phyloP scores from a whole-genome alignment of 192 early-diverging fungal genomes.

The Coemansia sp. region DNA sequence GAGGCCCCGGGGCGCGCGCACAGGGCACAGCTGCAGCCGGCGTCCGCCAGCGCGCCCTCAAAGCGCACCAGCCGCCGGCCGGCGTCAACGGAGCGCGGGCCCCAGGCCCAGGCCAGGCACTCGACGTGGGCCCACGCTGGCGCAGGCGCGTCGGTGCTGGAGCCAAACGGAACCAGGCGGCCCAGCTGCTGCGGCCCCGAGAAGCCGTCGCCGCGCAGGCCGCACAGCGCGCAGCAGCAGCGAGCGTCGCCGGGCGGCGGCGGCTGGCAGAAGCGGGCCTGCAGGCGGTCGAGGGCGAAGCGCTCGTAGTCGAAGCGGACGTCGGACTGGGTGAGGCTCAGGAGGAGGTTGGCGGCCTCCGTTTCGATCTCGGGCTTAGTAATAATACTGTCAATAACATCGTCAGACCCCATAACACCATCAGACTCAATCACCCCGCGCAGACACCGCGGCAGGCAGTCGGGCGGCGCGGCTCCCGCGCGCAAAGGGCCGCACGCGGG shows the following conservation, averaged over 20 bases:
- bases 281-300: constrained; percentile 26
- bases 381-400: no score
- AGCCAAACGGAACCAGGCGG: constrained; percentile 29
- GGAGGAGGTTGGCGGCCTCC: constrained; percentile 44
- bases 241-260: constrained; percentile 22
- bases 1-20: constrained; percentile 36
- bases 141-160: neutral
- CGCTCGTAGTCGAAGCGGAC: constrained; percentile 44
- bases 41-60: constrained; percentile 29
- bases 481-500: constrained; percentile 41
- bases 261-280: constrained; percentile 26
- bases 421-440: no score
- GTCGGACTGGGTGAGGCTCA: constrained; percentile 49
- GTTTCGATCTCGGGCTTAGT: constrained; percentile 10
- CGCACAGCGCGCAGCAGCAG: constrained; percentile 29
- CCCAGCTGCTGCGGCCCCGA: constrained; percentile 16
- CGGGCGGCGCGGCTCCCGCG: neutral
- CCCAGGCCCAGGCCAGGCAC: constrained; percentile 55
- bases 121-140: constrained; percentile 46
- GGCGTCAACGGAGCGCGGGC: constrained; percentile 28
- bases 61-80: constrained; percentile 22
- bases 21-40: constrained; percentile 18
- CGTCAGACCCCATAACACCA: no score
- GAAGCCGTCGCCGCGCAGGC: constrained; percentile 39
- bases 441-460: constrained; percentile 12